Evolutionary conservation across 2,329 filamentous ascomycete species (phyloP).

Genomic region (Seiridium unicorne): DNA sequence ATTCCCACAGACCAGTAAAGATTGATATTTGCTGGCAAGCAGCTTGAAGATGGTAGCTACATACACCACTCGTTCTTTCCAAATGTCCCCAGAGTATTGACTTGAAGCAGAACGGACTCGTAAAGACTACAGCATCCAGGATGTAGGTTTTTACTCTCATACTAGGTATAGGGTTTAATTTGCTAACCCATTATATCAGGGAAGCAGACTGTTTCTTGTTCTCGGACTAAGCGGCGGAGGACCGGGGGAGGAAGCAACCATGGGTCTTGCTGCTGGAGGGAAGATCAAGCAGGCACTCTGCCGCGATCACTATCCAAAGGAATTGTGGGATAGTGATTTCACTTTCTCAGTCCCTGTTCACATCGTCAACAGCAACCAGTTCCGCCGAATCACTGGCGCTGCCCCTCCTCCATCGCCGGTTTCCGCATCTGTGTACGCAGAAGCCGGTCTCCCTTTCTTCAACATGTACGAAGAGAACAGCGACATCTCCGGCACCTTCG

Average conservation of each 20-base stretch:
- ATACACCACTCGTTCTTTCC: too few species aligned
- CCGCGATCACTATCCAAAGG: background rate
- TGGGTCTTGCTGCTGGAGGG: constrained; percentile 16
- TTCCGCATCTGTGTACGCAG: background rate
- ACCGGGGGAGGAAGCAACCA: background rate
- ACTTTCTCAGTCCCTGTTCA: constrained; percentile 26
- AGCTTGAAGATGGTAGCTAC: background rate
- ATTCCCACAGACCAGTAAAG: background rate
- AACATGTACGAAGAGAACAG: background rate
- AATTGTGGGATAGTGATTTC: constrained; percentile 6
- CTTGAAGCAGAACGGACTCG: too few species aligned
- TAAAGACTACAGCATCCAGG: background rate
- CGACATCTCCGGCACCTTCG: background rate
- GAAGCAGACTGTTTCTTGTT: background rate
- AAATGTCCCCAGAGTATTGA: too few species aligned
- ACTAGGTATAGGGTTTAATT: too few species aligned
- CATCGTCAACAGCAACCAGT: constrained; percentile 33
- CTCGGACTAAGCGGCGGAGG: background rate
- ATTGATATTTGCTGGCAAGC: background rate
- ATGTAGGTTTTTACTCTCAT: background rate
- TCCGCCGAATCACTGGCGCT: constrained; percentile 31
- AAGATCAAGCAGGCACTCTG: constrained; percentile 15
- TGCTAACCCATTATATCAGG: background rate
- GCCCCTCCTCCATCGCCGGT: constrained; percentile 33
- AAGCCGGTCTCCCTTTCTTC: background rate